Evolutionary conservation across 805 yeast genomes (phyloP), one percentile per base, ranked within the genome.

Genomic region (Suhomyces sp.): DNA sequence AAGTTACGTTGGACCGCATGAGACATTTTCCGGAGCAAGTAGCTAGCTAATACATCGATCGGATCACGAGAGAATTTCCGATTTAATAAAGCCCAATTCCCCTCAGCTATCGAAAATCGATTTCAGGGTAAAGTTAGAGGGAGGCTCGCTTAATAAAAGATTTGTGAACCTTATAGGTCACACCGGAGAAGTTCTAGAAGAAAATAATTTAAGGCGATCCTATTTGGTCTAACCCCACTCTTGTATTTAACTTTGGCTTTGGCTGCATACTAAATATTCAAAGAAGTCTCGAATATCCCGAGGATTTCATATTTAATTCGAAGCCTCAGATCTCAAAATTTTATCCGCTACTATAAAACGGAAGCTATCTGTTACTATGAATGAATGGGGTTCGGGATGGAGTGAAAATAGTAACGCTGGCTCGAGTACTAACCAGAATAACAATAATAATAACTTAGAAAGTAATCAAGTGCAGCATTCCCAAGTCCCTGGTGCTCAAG

Each of bases 351-450:
- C 13, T 37, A 37, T 37, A 37, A 37, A 37, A 17, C 41, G 17
- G 41, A 37, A 37, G 22, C 17, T 22, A 37, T 37, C 19, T 37
- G 41, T 37, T 29, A 22, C 33, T 33, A 50, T 50, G 53, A 50
- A 31, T 43, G 33, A 29, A 9, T 50, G 53, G 53, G 46, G 46
- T 35, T n/a, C 27, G 20, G 43, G 43, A 22, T 46, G 49, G 49
- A 40, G 31, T 19, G 49, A 50, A 8, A 46, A 50, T 27, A 50
- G 37, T 7, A 47, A 48, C 19, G 21, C 43, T 22, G 35, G 35
- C 19, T 22, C 47, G 25, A 46, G 33, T 33, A 33, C 25, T 21
- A 43, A 19, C 24, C 27, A 5, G 22, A 41, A 43, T 37, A 37
- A 17, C 19, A 37, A 37, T 37, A 15, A 15, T 9, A 37, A 19